Percentiles rank a stretch among this genome's conserved stretches.
Conservation (phyloP, 2,329 filamentous ascomycete species). For the Alternaria dauci region DNA sequence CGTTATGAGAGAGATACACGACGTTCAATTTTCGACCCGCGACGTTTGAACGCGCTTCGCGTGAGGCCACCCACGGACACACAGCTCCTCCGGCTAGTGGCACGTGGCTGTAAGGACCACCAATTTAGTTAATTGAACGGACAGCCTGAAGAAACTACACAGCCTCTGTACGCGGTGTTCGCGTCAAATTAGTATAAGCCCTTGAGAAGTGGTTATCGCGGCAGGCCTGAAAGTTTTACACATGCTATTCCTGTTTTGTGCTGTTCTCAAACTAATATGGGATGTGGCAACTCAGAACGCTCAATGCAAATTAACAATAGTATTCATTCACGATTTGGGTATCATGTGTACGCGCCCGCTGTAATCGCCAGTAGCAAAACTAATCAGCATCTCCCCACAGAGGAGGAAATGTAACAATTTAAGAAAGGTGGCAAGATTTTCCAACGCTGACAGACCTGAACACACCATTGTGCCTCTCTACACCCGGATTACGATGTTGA, state of each 20-base stretch:
- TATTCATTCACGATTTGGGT: slow-evolving; percentile 17
- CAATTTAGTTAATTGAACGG: background rate
- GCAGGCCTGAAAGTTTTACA: background rate
- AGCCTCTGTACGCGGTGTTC: background rate
- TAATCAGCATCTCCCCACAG: background rate
- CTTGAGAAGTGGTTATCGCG: background rate
- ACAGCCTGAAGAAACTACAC: background rate
- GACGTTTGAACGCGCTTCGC: slow-evolving; percentile 2
- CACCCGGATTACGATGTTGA: slow-evolving; percentile 68
- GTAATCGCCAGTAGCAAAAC: slow-evolving; percentile 1
- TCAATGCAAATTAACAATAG: background rate
- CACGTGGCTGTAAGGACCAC: slow-evolving; percentile 4
- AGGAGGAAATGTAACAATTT: background rate
- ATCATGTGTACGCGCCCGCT: slow-evolving; percentile 22
- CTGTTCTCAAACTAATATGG: background rate
- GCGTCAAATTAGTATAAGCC: background rate
- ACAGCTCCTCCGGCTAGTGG: slow-evolving; percentile 1
- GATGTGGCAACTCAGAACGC: background rate
- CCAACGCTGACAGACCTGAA: background rate
- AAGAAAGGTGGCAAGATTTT: background rate
- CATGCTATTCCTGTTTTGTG: background rate
- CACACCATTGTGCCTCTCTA: slow-evolving; percentile 17
- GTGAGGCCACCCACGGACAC: slow-evolving; percentile 8
- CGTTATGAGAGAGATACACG: background rate
- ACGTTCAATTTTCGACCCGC: background rate